A percentile compares a stretch with the other conserved stretches of the same genome.
Conservation (phyloP, 768 basidiomycete species). For the Termitomyces sp. region DNA sequence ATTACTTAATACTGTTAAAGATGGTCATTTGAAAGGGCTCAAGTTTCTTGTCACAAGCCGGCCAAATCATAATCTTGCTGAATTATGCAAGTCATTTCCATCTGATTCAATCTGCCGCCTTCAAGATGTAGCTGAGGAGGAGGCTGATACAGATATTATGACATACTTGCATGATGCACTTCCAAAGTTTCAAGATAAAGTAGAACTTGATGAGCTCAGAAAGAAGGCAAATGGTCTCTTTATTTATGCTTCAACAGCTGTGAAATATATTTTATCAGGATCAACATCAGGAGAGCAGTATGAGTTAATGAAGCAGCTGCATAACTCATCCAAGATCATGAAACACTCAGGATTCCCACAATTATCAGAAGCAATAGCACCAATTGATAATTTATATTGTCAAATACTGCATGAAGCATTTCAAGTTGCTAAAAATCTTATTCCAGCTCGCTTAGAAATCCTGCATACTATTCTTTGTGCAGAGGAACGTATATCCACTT, state of each 20-base stretch:
- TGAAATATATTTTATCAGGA: neutral
- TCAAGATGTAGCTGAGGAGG: neutral
- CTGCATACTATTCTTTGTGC: slow-evolving; percentile 14
- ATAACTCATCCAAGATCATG: neutral
- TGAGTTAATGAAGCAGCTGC: neutral
- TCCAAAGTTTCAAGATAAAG: neutral
- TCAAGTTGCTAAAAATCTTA: neutral
- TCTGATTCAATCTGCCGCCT: slow-evolving; percentile 10
- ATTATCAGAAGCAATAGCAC: neutral
- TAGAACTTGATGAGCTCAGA: neutral
- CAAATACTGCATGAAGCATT: neutral
- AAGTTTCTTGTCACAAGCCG: too few species aligned
- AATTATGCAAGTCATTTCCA: slow-evolving; percentile 13
- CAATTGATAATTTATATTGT: neutral
- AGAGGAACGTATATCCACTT: slow-evolving; percentile 6
- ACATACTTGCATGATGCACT: neutral
- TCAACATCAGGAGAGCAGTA: neutral
- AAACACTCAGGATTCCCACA: too few species aligned
- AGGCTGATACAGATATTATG: neutral
- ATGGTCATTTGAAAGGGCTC: neutral
- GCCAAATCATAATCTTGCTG: slow-evolving; percentile 4
- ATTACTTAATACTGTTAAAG: neutral
- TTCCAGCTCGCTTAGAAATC: slow-evolving; percentile 6
- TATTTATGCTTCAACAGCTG: neutral
- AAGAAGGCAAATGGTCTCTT: neutral